Evolutionary conservation across 1,284 basidiomycete genomes (phyloP), one percentile per base, ranked within the genome.

Genomic region (Trametes polyzona): DNA sequence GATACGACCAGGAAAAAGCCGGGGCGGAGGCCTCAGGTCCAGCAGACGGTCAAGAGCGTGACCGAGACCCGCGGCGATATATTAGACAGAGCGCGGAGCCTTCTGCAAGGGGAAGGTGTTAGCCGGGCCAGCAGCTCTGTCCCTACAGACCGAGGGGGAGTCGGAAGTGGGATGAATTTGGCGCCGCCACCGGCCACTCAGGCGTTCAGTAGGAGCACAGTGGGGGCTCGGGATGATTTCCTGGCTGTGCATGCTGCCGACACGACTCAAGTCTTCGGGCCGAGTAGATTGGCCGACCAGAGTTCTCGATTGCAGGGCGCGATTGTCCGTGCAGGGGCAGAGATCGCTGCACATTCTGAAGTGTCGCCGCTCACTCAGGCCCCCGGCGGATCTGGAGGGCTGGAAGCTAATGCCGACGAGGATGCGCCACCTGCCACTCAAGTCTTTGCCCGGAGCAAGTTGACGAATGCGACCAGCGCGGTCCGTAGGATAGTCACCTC

Each of bases 51-150:
- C 47, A 76, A 77, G 63, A 74, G 67, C 48, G 67, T 81, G 17
- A 66, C 73, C 14, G 75, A 81, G 41, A 84, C 79, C 3, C 81
- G 85, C 7, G 70, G 75, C 26, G 69, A 59, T 32, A 90, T 90
- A 53, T 64, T 86, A 30, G 74, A 77, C 51, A 80, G 77, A 62
- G 88, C 88, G 4, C 76, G 75, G 14, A 59, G 55, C 30, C 54
- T 59, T n/a, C 35, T 61, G 6, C 42, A 50, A 29, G 30, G 41
- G 23, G 42, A 19, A 1, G 44, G 30, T 16, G 30, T 35, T 10
- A 43, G 19, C 14, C 43, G 53, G 10, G 26, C 48, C 5, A 39
- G 29, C 19, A 50, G 35, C 26, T 36, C 33, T 26, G 24, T 32
- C 2, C 16, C 21, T n/a, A 9, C 29, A 29, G 7, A 11, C 10